Base-by-base conservation (phyloP, 2,329 filamentous ascomycete species). In the Penicillium sp. region DNA sequence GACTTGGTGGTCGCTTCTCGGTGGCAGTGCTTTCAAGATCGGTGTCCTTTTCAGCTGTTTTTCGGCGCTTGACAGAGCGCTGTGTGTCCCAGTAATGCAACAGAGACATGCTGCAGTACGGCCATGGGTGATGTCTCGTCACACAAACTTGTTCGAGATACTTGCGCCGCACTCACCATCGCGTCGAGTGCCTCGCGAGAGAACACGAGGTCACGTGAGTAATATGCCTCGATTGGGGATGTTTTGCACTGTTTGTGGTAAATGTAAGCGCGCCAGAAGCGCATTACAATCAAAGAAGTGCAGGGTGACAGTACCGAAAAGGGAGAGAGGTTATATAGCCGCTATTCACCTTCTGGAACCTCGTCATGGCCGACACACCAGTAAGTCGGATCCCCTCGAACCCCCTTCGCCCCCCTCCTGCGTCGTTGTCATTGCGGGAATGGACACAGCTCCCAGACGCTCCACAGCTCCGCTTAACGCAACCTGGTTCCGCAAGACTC, bases 11-110 rank as follows among this genome's bases (percentile, higher is more conserved):
- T 34, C n/a, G 56, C 51, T 47, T 64, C 58, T 48, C 54, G 20
- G 43, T 55, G 34, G 25, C 20, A 37, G 17, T 63, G 17, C 17
- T 52, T 8, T 60, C 42, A 25, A 57, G 22, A 5, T 43, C 56
- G 50, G 53, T 28, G 5, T 57, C 53, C 6, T 63, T 61, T 12
- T 63, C 57, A n/a, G 63, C 66, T 8, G 62, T 63, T 57, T 70
- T 72, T 43, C 69, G 71, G 35, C 75, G 72, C 63, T 78, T 78
- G 38, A 62, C 54, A 3, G 69, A 63, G 45, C 70, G 70, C 56
- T 68, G 62, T 3, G 70, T 76, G 38, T 75, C 73, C 69, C 73
- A 76, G 53, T 70, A 77, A 56, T 76, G 67, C 64, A 76, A 42
- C 28, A 76, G 61, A 52, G 73, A 75, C 73, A 76, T 75, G 8